Base-by-base conservation (phyloP, 805 yeast genomes). In the Wickerhamiella kazuoi region DNA sequence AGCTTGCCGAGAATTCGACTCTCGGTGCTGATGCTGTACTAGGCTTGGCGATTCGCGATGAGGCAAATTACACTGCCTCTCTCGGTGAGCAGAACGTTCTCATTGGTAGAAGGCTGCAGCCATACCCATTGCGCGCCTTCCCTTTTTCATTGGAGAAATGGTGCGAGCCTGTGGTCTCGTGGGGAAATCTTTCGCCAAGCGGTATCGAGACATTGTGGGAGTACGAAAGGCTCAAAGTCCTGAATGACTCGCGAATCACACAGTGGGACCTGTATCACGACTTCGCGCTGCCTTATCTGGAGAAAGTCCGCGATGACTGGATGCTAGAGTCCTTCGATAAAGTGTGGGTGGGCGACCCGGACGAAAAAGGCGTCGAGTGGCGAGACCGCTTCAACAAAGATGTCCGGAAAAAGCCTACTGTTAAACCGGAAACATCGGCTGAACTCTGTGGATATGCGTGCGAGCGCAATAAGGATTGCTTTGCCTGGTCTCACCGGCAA, bases 151-250 rank as follows among this genome's bases (percentile, higher is more conserved):
- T 14, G 14, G 14, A 15, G 6, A 7, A 45, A 31, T 54, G 56
- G 57, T 62, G 66, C 40, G 37, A 36, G 18, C 59, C 57, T 15
- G 35, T 60, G 20, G 38, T 47, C 6, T 41, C 62, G 1, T 56
- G 60, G 50, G 64, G 61, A 39, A 62, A 59, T 38, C 35, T 57
- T 15, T 35, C 41, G 14, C 46, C 59, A n/a, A 46, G 46, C 24
- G 60, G 57, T 18, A 44, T 58, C 29, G 60, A 56, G 41, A 34
- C 42, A 15, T 42, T 61, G 34, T 60, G 49, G 49, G 59, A 56
- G 36, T 62, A 59, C 47, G 64, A 61, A 41, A 28, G 42, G 9
- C 32, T 41, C 4, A 28, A 46, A 18, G 9, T 6, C 26, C 44
- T 44, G 31, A 47, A 50, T 14, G 44, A 49, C 28, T 42, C 46